Base-by-base conservation (phyloP, 495 filamentous ascomycete genomes). In the Glutinoglossum americanum region DNA sequence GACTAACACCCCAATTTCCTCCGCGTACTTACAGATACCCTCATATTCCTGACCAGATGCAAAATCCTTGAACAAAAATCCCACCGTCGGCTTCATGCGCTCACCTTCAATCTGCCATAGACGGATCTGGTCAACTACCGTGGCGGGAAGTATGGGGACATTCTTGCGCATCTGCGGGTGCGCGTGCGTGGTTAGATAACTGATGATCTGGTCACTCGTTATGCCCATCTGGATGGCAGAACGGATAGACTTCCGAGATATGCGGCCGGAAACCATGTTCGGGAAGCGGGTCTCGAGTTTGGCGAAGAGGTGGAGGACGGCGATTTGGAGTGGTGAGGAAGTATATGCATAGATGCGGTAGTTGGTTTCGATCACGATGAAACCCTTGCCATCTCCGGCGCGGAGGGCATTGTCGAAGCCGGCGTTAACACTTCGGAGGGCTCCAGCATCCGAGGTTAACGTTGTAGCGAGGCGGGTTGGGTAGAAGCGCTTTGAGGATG, bases 321-420 rank as follows among this genome's bases (percentile, higher is more conserved):
- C 85, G 61, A 96, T 97, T 67, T 94, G 89, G 0, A 98, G 77
- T 0, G 87, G 85, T 0, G 88, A 95, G 26, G 80, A 80, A 6
- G 93, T 96, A 71, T 97, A 98, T 32, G 92, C 92, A 71, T 98
- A 98, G 62, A 98, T 70, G 28, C 92, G 85, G 71, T 96, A 96
- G 71, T 98, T 98, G n/a, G 92, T 98, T 74, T 98, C 92, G 62
- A 97, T 76, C 62, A 98, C 85, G 64, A 98, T 87, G 73, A 89
- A 90, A 37, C 89, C 90, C 57, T 81, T 80, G 15, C 75, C 64
- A 17, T 76, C 72, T 44, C 66, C 66, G 35, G 70, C 56, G 21
- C 66, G 58, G 47, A 80, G 71, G 55, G 76, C 76, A 10, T 64
- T 66, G 60, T 72, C 67, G 61, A 82, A 77, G 23, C 73, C 73